These are phyloP conservation scores for Podospora tetraspora DNA, from an alignment of 495 filamentous ascomycete genomes.

Conservation along the genomic window DNA sequence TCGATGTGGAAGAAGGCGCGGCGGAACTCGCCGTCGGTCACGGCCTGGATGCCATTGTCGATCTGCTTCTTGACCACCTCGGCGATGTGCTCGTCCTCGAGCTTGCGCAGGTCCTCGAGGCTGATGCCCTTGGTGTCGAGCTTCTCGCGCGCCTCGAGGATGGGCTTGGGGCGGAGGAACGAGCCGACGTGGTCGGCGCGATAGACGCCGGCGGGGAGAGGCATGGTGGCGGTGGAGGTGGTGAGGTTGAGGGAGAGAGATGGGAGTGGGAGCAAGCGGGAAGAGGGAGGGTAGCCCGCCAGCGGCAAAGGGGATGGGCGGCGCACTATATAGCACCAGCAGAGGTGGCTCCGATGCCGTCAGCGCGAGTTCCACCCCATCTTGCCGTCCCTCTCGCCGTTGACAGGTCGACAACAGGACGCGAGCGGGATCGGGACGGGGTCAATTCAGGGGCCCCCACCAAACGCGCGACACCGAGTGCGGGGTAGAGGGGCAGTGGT, in stretches of 20 bases:
- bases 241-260: not conserved
- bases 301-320: not conserved
- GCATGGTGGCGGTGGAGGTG: constrained; percentile 26
- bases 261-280: not conserved
- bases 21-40: constrained; percentile 71
- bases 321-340: not conserved
- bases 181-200: constrained; percentile 49
- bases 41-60: constrained; percentile 55
- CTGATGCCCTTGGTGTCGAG: constrained; percentile 44
- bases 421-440: not conserved
- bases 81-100: constrained; percentile 64
- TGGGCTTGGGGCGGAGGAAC: constrained; percentile 37
- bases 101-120: constrained; percentile 36
- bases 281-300: not conserved
- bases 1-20: constrained; percentile 48
- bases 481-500: not conserved
- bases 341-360: not conserved
- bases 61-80: constrained; percentile 55
- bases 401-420: not conserved
- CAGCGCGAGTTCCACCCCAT: not conserved
- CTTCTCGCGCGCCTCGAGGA: constrained; percentile 39
- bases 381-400: not conserved
- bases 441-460: not conserved
- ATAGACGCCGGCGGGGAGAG: constrained; percentile 44
- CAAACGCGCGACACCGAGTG: not conserved